Base-by-base conservation (phyloP, 257 asterid genomes). In the Handroanthus guayacan region DNA sequence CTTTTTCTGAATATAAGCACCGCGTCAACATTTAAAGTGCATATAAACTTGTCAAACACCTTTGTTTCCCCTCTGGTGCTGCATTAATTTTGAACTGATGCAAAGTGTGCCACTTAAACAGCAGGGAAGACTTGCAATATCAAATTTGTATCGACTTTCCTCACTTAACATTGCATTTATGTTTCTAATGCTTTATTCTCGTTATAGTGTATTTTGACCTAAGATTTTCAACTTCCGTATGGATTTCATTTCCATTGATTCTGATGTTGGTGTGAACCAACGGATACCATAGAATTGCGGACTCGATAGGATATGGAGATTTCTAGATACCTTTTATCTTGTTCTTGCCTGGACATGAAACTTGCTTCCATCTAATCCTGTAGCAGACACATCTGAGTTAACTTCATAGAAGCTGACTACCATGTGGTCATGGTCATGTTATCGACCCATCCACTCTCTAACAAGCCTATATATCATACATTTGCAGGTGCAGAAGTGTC, bases 401-500 rank as follows among this genome's bases (percentile, higher is more conserved):
- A 16, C 25, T 62, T 34, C 7, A 13, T 62, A 34, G n/a, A 50
- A 74, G 62, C 37, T 39, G 31, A 25, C 31, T 51, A 18, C 17
- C 56, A 7, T 16, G 48, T 6, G 51, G 31, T 65, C 47, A 9
- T 43, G 8, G 9, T 62, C 10, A 45, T 18, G 62, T 34, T 71
- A 36, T 31, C 51, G 51, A 57, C 43, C 55, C 4, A 3, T 14
- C 13, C 31, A 39, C 39, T 80, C 62, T 5, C 68, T 77, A 41
- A 77, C 61, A 20, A 34, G 34, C 55, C 43, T 74, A 48, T 55
- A 50, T 55, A 50, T 50, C 4, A 9, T 62, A 17, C 13, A 56
- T 57, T 38, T 80, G 81, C 91, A 95, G 99, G 72, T 87, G 84
- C 97, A 86, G 44, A 95, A 87, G 87, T 95, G 97, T 77, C 99